These are phyloP conservation scores for Trichophyton mentagrophytes DNA, from an alignment of 2,329 filamentous ascomycete genomes.

Conservation along the genomic window DNA sequence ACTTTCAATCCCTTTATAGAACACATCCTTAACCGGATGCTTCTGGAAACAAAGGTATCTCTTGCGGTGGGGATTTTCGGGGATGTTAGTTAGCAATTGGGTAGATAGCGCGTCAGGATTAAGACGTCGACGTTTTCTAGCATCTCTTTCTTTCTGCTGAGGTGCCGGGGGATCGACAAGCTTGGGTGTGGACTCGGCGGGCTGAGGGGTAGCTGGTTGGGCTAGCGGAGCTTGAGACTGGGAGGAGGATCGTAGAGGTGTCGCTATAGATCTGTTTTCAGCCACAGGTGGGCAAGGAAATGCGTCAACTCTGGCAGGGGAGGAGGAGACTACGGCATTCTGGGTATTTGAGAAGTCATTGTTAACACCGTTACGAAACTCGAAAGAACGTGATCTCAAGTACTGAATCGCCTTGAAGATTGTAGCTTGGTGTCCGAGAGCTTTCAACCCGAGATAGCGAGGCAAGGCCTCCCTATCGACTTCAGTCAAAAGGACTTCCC, in stretches of 20 bases:
- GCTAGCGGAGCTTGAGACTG: not conserved
- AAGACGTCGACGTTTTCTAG: constrained; percentile 23
- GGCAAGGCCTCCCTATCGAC: constrained; percentile 38
- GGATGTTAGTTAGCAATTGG: not conserved
- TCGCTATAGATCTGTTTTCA: not conserved
- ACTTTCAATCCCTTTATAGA: constrained; percentile 25
- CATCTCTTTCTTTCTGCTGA: constrained; percentile 17
- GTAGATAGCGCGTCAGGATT: constrained; percentile 11
- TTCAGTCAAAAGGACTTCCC: constrained; percentile 49
- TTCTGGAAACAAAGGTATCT: constrained; percentile 11
- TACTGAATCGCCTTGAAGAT: constrained; percentile 46
- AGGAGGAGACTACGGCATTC: not conserved
- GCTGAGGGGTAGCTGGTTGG: not conserved
- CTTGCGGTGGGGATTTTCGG: not conserved
- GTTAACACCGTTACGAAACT: constrained; percentile 29
- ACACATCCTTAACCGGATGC: constrained; percentile 30
- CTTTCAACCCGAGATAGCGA: constrained; percentile 46
- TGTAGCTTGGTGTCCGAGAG: constrained; percentile 45
- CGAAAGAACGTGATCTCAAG: constrained; percentile 41
- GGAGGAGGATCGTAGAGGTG: not conserved
- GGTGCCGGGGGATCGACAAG: not conserved
- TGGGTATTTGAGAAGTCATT: not conserved
- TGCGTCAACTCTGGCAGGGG: not conserved
- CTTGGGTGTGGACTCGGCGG: not conserved
- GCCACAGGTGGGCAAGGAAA: not conserved